Conservation (phyloP, 1,284 basidiomycete species). For the Thelephora terrestris region DNA sequence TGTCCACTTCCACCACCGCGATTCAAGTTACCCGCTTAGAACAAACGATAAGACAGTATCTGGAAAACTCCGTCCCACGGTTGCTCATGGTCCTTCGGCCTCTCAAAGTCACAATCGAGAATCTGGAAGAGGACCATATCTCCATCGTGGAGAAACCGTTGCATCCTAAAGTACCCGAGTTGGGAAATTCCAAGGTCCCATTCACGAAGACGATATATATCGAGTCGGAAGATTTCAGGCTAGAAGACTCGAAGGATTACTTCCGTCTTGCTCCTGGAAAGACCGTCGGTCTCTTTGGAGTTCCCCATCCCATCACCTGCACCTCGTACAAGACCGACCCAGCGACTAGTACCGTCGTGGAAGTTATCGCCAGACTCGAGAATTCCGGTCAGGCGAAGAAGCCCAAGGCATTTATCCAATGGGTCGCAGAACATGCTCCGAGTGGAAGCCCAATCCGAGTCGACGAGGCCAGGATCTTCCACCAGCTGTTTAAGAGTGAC, state of each 20-base stretch:
- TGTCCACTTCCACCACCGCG: conserved; percentile 79
- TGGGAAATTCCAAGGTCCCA: conserved; percentile 77
- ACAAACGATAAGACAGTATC: conserved; percentile 78
- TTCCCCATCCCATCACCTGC: conserved; percentile 93
- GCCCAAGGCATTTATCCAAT: conserved; percentile 95
- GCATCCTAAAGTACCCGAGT: conserved; percentile 88
- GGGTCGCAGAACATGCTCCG: conserved; percentile 83
- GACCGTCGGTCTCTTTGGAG: conserved; percentile 94
- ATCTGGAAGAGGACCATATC: conserved; percentile 81
- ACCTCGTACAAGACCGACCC: conserved; percentile 77
- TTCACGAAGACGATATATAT: conserved; percentile 92
- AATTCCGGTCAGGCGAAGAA: conserved; percentile 57
- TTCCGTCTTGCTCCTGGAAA: conserved; percentile 97
- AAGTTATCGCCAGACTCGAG: conserved; percentile 77
- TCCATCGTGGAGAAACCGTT: conserved; percentile 84
- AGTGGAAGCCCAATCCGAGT: conserved; percentile 76
- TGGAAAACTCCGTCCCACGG: conserved; percentile 84
- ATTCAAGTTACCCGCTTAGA: conserved; percentile 90
- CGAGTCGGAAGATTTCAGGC: conserved; percentile 89
- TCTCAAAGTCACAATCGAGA: conserved; percentile 86
- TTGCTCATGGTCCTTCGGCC: conserved; percentile 91
- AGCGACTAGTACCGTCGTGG: conserved; percentile 59
- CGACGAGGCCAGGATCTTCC: conserved; percentile 89
- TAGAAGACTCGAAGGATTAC: conserved; percentile 89
- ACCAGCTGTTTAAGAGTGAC: conserved; percentile 90